Percentiles rank a stretch among this genome's conserved stretches.
These are phyloP conservation scores for Globisporangium paddicum DNA, from an alignment of 352 stramenopile species.

Conservation along the genomic window DNA sequence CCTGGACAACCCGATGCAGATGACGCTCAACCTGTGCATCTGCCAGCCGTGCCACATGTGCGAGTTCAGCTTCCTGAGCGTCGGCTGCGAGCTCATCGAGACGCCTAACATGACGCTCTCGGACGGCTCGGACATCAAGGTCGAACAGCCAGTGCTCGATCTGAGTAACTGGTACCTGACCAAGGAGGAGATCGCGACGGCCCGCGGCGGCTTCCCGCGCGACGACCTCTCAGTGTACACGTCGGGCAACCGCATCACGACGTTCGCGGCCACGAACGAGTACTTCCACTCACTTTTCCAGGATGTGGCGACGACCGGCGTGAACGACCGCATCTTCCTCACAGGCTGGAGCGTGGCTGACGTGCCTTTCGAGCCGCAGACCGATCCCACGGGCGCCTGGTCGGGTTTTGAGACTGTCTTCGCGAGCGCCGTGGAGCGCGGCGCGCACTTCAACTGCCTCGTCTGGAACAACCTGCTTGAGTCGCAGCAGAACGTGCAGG, in stretches of 20 bases:
- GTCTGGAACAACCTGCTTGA: conserved; percentile 66
- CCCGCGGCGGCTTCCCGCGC: conserved; percentile 35
- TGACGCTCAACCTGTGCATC: conserved; percentile 27
- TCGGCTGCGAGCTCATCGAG: conserved; percentile 20
- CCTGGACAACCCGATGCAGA: conserved; percentile 17
- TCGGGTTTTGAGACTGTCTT: conserved; percentile 35
- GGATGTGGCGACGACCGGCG: conserved; percentile 29
- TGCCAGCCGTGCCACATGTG: conserved; percentile 41
- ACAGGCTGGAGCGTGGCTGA: conserved; percentile 58
- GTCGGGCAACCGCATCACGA: conserved; percentile 36
- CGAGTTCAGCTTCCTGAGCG: conserved; percentile 18
- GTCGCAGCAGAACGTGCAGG: conserved; percentile 39
- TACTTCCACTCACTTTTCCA: conserved; percentile 46
- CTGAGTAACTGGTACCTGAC: conserved; percentile 59
- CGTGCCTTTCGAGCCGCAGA: conserved; percentile 42
- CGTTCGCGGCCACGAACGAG: conserved; percentile 30
- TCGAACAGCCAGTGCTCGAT: conserved; percentile 37
- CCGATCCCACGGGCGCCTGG: conserved; percentile 15
- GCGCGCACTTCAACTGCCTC: conserved; percentile 44
- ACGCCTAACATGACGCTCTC: conserved; percentile 13
- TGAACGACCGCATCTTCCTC: conserved; percentile 38
- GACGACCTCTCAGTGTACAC: conserved; percentile 35
- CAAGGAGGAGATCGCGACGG: conserved; percentile 39
- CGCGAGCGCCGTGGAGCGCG: conserved; percentile 21
- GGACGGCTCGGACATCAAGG: conserved; percentile 22